These are phyloP conservation scores for Aaosphaeria arxii DNA, from an alignment of 2,329 filamentous ascomycete species.

Conservation along the genomic window DNA sequence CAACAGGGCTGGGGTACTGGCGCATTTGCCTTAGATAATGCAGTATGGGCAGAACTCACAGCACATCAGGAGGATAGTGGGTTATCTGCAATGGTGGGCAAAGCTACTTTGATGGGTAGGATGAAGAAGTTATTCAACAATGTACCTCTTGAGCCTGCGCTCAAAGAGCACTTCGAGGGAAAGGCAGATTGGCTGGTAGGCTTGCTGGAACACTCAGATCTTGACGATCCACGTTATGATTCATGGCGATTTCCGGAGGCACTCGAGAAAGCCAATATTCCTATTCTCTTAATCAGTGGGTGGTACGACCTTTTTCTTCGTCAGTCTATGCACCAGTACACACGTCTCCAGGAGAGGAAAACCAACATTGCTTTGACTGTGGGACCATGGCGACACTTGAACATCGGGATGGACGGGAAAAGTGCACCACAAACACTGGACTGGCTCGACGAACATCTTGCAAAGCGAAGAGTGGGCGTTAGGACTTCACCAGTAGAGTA, in stretches of 20 bases:
- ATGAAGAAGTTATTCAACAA: constrained; percentile 3
- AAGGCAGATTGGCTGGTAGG: constrained; percentile 5
- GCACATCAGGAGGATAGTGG: constrained; percentile 4
- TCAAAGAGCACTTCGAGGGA: constrained; percentile 1
- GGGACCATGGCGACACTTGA: constrained; percentile 10
- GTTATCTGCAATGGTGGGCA: neutral
- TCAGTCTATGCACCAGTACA: constrained; percentile 14
- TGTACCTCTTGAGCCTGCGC: constrained; percentile 3
- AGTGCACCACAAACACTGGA: constrained; percentile 2
- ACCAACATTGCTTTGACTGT: constrained; percentile 8
- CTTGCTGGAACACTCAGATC: constrained; percentile 3
- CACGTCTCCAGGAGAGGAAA: constrained; percentile 6
- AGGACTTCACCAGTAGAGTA: constrained; percentile 6
- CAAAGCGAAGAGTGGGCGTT: neutral
- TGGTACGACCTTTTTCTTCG: constrained; percentile 12
- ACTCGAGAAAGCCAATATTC: constrained; percentile 8
- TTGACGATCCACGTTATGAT: constrained; percentile 7
- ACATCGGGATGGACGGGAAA: neutral
- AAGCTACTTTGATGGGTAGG: neutral
- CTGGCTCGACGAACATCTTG: constrained; percentile 10
- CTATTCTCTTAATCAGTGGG: constrained; percentile 9
- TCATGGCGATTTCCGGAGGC: constrained; percentile 6
- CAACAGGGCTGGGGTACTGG: constrained; percentile 6
- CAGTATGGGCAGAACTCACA: constrained; percentile 5
- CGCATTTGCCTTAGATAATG: constrained; percentile 5